Evolutionary conservation across 1,139 yeast species (phyloP).

Genomic region (Hyphopichia fennica): DNA sequence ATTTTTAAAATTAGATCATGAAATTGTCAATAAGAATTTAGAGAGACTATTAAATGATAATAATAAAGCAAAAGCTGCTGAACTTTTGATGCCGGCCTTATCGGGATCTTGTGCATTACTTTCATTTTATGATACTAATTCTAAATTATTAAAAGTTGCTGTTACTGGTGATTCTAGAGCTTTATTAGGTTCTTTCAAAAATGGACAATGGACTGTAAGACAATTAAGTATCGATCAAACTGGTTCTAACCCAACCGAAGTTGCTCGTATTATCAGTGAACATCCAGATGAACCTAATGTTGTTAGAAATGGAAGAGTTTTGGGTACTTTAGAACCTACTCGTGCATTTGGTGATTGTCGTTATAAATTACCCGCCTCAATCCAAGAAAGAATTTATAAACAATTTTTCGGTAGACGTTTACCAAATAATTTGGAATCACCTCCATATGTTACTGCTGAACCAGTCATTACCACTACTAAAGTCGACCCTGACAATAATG

Average conservation of each 20-base stretch:
- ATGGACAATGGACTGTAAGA: conserved; percentile 81
- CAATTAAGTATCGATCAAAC: conserved; percentile 92
- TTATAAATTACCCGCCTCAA: conserved; percentile 72
- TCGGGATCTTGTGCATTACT: conserved; percentile 94
- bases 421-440: conserved; percentile 78
- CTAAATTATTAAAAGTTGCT: conserved; percentile 78
- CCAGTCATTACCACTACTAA: conserved; percentile 88
- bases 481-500: conserved; percentile 69
- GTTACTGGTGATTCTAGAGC: conserved; percentile 98
- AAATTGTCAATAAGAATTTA: conserved; percentile 76
- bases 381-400: conserved; percentile 72
- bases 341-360: conserved; percentile 98
- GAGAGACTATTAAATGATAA: conserved; percentile 66
- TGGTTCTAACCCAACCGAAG: conserved; percentile 88
- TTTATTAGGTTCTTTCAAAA: conserved; percentile 70
- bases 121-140: conserved; percentile 79
- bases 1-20: conserved; percentile 80
- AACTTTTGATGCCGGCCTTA: conserved; percentile 84
- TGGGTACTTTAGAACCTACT: conserved; percentile 95
- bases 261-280: conserved; percentile 75
- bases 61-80: conserved; percentile 62
- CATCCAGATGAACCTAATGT: conserved; percentile 91
- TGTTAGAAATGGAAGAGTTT: conserved; percentile 82
- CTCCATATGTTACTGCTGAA: conserved; percentile 97
- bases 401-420: conserved; percentile 82